These are phyloP conservation scores for Monilinia fructigena DNA, from an alignment of 2,329 filamentous ascomycete genomes.

Conservation along the genomic window DNA sequence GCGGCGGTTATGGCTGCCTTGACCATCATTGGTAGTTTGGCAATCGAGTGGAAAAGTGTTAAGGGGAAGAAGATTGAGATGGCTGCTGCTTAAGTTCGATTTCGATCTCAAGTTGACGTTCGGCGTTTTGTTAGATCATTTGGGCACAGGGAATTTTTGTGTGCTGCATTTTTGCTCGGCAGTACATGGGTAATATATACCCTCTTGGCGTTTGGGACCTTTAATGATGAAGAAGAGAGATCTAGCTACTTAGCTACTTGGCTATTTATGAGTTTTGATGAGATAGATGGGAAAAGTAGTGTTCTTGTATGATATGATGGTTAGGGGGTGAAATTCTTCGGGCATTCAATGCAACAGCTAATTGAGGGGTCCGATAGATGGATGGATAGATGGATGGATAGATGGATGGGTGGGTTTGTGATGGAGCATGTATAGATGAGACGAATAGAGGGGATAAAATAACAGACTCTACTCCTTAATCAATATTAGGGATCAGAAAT, in stretches of 20 bases:
- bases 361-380: background rate
- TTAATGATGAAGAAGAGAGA: background rate
- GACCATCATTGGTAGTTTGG: slow-evolving; percentile 14
- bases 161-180: background rate
- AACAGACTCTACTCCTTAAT: slow-evolving; percentile 8
- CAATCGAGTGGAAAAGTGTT: slow-evolving; percentile 46
- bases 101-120: background rate
- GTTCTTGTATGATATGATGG: background rate
- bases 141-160: background rate
- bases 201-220: slow-evolving; percentile 1
- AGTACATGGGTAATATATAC: slow-evolving; percentile 13
- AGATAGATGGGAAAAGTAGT: no score
- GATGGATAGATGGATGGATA: background rate
- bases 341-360: background rate
- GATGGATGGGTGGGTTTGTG: no score
- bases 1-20: slow-evolving; percentile 10
- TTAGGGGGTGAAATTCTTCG: background rate
- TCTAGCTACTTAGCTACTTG: background rate
- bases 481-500: no score
- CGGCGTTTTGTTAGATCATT: background rate
- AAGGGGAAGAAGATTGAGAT: slow-evolving; percentile 44
- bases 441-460: background rate
- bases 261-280: background rate
- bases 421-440: background rate
- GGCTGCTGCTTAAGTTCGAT: slow-evolving; percentile 30